Evolutionary conservation across 164 flowering plant genomes (phyloP), one percentile per base, ranked within the genome.

Genomic region (Annona squamosa): DNA sequence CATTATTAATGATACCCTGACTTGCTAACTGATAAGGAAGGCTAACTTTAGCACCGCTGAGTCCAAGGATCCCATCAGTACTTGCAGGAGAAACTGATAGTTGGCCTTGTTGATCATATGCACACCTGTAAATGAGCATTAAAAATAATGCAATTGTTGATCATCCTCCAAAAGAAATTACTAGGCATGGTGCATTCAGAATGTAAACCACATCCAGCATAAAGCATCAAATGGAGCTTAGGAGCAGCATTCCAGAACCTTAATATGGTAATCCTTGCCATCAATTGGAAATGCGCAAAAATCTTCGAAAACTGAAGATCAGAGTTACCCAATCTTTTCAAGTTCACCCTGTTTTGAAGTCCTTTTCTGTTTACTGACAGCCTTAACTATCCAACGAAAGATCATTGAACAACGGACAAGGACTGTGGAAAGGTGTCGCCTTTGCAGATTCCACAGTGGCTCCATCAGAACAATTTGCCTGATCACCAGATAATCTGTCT

Each of bases 61-160:
- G 85, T 63, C 94, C 92, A 72, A 91, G 86, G 48, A 89, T 87
- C 67, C 94, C 97, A 86, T 91, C 97, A 65, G 91, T 89, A 81
- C 80, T 87, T 57, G 78, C 80, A 77, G 91, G 84, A 64, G 92
- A 83, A 77, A 78, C 77, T 70, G 86, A 80, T 69, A 91, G 86
- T 65, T 80, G 77, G 48, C 97, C 97, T 86, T 86, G 91, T 83
- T 91, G 97, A 82, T 91, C 89, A 81, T 91, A 91, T 47, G 87
- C 97, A 82, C 97, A 91, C 78, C 97, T 91, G 78, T 66, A 45
- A 12, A 56, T 72, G 18, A 70, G 77, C 69, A 73, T 26, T 61
- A 6, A 41, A 43, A 65, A 41, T 4, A 65, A 65, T 42, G 68
- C 45, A 65, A 26, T 65, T 10, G 4, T 48, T 48, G 12, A 48